phyloP scores from a whole-genome alignment of 441 rosid genomes.

The Capsella rubella region DNA sequence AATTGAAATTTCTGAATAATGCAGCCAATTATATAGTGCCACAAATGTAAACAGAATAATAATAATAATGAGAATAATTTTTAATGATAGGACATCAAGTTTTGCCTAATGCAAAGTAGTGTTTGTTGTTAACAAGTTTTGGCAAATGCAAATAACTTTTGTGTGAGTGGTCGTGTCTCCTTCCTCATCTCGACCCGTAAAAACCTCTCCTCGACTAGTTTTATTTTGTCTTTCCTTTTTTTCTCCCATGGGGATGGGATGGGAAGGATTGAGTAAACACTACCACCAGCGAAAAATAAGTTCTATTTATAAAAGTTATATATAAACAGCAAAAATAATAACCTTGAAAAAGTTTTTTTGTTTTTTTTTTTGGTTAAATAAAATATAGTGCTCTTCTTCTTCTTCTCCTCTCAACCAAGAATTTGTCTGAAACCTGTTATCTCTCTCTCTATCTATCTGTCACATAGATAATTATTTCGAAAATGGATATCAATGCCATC shows the following conservation, averaged over 20 bases:
- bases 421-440: conserved; percentile 29
- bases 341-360: conserved; percentile 1
- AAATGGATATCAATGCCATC: conserved; percentile 15
- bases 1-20: no score
- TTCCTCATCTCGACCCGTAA: conserved; percentile 30
- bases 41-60: no score
- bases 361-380: neutral
- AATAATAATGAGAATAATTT: no score
- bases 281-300: neutral
- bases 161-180: conserved; percentile 10
- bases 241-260: neutral
- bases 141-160: no score
- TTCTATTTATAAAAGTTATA: conserved; percentile 26
- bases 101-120: no score
- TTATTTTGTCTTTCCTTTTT: neutral
- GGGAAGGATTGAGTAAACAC: conserved; percentile 4
- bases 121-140: no score
- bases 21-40: no score
- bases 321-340: conserved; percentile 26
- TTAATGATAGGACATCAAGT: no score
- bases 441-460: conserved; percentile 6
- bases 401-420: conserved; percentile 33
- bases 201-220: conserved; percentile 35
- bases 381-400: conserved; percentile 22
- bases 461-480: neutral